Evolutionary conservation across 805 yeast genomes (phyloP), one percentile per base, ranked within the genome.

Genomic region (Monosporozyma yasuniensis): DNA sequence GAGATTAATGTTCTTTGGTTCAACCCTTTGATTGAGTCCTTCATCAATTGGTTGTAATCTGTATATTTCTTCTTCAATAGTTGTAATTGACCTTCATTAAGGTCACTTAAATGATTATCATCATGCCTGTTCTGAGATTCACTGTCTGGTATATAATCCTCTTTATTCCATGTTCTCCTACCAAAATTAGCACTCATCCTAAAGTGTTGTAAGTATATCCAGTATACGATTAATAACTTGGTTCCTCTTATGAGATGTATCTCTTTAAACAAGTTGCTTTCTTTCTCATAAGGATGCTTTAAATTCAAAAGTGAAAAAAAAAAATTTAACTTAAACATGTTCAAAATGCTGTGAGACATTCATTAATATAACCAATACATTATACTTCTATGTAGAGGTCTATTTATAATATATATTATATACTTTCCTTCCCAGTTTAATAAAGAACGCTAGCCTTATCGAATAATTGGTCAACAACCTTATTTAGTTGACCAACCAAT

Each of bases 361-460:
- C 32, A 28, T 28, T 28, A 14, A 12, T 32, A 32, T 12, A 14
- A 32, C 14, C 16, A 32, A 32, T 32, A 32, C n/a, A 32, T 10
- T 21, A 21, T 21, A 21, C n/a, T 11, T 39, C 21, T 18, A 21
- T 25, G 27, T 25, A 25, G 7, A 25, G 8, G 8, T 25, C 4
- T 18, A 27, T 9, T 25, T 41, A 28, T 14, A 30, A 42, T 42
- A 38, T 35, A 47, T 25, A 44, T 43, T 22, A 42, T 46, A 19
- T 25, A 32, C 18, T 49, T 25, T 18, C 10, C 22, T 4, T 35
- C 14, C 5, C 35, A 18, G 19, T 22, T 64, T 72, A 88, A 59
- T 87, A 86, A 58, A 90, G 75, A 21, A 84, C 77, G 42, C 95
- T 81, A 9, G 97, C 98, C 72, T 91, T 93, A 65, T 90, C 98